Base-by-base conservation (phyloP, 805 yeast genomes). In the Starmerella khaoyaiensis region DNA sequence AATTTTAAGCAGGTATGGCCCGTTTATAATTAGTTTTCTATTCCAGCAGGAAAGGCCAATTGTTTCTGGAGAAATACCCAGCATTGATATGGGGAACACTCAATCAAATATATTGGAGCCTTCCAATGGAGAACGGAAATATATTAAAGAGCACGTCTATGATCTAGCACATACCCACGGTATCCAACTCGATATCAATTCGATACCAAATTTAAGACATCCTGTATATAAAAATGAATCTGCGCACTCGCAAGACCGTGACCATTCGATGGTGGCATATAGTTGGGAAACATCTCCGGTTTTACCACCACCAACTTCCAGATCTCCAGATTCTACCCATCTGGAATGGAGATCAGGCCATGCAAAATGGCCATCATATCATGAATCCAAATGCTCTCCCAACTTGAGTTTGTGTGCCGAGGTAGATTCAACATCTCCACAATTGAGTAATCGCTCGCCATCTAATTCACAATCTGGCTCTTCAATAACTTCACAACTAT, bases 171-270 rank as follows among this genome's bases (percentile, higher is more conserved):
- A n/a, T n/a, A n/a, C n/a, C n/a, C n/a, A n/a, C n/a, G n/a, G n/a
- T n/a, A n/a, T n/a, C n/a, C 35, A 35, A 2, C 35, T 39, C 6
- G 42, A 44, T 23, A 28, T 44, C 15, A 37, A 41, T n/a, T 31
- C 35, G 9, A 41, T 44, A 38, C 47, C 47, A 2, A 33, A 40
- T n/a, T 17, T 44, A 24, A 20, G 32, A n/a, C 40, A 40, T 20
- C 37, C 35, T 8, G 33, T 17, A n/a, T 31, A 25, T 12, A 3
- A 10, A n/a, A n/a, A n/a, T n/a, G n/a, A n/a, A n/a, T n/a, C n/a
- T n/a, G n/a, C n/a, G n/a, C n/a, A n/a, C n/a, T n/a, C n/a, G n/a
- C n/a, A n/a, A n/a, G n/a, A n/a, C n/a, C n/a, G n/a, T n/a, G n/a
- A n/a, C n/a, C n/a, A 15, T 11, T 23, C 33, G 1, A 23, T 18